A percentile compares a stretch with the other conserved stretches of the same genome.
Conservation (phyloP, 306 rosid genomes). For the Phaseolus lunatus region DNA sequence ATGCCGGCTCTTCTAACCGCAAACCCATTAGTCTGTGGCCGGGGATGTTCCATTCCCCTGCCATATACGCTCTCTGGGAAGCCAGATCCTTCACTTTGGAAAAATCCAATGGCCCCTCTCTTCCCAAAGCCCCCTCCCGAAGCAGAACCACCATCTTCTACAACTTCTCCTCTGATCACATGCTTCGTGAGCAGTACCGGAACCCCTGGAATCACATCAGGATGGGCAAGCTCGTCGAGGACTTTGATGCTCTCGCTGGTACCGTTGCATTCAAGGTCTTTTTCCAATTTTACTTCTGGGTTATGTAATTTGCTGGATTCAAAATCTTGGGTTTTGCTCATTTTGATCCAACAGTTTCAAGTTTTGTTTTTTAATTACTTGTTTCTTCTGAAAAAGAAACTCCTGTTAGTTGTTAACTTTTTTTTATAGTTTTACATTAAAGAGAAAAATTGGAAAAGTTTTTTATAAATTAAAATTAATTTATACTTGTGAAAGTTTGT, state of each 20-base stretch:
- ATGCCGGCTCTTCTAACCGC: constrained; percentile 73
- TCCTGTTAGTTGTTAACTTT: too few species aligned
- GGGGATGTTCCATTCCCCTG: constrained; percentile 80
- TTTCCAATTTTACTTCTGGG: neutral
- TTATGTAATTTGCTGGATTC: constrained; percentile 1
- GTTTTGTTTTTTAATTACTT: neutral
- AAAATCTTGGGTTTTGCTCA: constrained; percentile 6
- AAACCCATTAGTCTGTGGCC: constrained; percentile 78
- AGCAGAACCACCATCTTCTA: constrained; percentile 74
- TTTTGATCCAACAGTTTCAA: constrained; percentile 18
- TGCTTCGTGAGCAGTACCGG: constrained; percentile 80
- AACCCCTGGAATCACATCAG: constrained; percentile 83
- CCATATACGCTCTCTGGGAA: constrained; percentile 87
- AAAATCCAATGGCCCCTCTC: constrained; percentile 19
- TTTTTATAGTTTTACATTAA: too few species aligned
- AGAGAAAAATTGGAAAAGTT: too few species aligned
- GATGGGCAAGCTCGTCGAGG: constrained; percentile 85
- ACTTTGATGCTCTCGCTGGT: constrained; percentile 91
- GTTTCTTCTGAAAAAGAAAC: too few species aligned
- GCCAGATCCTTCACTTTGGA: constrained; percentile 71
- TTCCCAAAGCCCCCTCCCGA: constrained; percentile 56
- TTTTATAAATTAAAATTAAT: too few species aligned
- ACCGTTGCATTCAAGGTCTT: constrained; percentile 81
- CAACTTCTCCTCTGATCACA: constrained; percentile 70
- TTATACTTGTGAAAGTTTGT: too few species aligned